Evolutionary conservation across 176 grass and related monocot genomes (phyloP), one percentile per base, ranked within the genome.

Genomic region (Ananas comosus): DNA sequence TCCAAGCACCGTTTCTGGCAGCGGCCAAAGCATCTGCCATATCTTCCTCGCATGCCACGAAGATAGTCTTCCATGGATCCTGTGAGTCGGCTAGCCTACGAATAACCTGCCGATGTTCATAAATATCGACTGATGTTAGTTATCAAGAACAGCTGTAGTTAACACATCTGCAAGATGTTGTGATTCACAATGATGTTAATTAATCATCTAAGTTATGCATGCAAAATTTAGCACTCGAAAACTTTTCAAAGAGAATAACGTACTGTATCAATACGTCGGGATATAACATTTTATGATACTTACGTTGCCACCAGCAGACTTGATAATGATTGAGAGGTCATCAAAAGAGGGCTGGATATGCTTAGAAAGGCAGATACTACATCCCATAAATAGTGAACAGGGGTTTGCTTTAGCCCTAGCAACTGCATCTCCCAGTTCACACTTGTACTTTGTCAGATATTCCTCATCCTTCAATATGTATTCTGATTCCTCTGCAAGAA

Each of bases 271-370:
- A 16, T 16, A 49, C 12, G 48, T 49, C 51, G 49, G 47, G 12
- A 51, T 23, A 3, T 7, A 69, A 47, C 47, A 72, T 42, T 42
- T 48, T 50, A 10, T 11, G 21, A 42, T 63, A 83, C 64, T 82
- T 88, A 96, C 91, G 86, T 88, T 86, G 72, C 85, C 88, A 64
- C 88, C 91, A 69, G 80, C 78, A 65, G 88, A 86, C 65, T 77
- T 76, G 58, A 91, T 78, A 49, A 96, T 83, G 66, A 70, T 21
- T 58, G 80, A 88, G 72, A 96, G 78, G 53, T 72, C 70, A 68
- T 22, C 66, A 69, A 70, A 13, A 51, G 88, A 88, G 18, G 85
- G 83, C 50, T 86, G 80, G 56, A 85, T 91, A 72, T 96, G 63
- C 80, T 96, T 86, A 0, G 85, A 68, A 29, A 96, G 79, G 77